These are phyloP conservation scores for Microdochium nivale DNA, from an alignment of 2,329 filamentous ascomycete species.

Conservation along the genomic window DNA sequence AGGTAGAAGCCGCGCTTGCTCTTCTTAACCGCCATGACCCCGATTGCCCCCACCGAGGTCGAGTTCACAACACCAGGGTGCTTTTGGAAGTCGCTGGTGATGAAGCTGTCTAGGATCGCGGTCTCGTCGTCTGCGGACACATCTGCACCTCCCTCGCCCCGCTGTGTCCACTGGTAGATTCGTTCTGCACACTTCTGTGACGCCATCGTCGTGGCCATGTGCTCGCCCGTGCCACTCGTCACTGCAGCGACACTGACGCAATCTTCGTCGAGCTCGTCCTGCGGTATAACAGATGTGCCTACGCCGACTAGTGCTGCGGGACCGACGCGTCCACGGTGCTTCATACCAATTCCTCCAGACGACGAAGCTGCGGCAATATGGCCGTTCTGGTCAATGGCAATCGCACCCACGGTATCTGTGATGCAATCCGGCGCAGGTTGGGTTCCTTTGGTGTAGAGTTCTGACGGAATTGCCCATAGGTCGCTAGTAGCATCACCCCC, in stretches of 20 bases:
- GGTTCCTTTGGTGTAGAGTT: slow-evolving; percentile 18
- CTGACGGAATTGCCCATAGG: not conserved
- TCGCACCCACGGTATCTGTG: slow-evolving; percentile 92
- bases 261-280: slow-evolving; percentile 60
- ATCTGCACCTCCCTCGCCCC: slow-evolving; percentile 50
- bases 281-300: slow-evolving; percentile 81
- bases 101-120: slow-evolving; percentile 64
- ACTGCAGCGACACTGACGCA: slow-evolving; percentile 69
- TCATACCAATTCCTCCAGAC: slow-evolving; percentile 97
- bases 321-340: slow-evolving; percentile 83
- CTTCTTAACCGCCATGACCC: slow-evolving; percentile 85
- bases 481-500: slow-evolving; percentile 8
- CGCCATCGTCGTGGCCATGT: slow-evolving; percentile 94
- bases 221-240: slow-evolving; percentile 91
- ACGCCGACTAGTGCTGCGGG: slow-evolving; percentile 90
- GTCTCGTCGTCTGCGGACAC: slow-evolving; percentile 68
- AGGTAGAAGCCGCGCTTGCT: slow-evolving; percentile 67
- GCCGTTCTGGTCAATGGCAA: slow-evolving; percentile 79
- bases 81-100: slow-evolving; percentile 83
- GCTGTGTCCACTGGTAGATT: slow-evolving; percentile 63
- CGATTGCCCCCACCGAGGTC: slow-evolving; percentile 78
- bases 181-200: slow-evolving; percentile 80
- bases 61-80: slow-evolving; percentile 79
- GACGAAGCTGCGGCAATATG: slow-evolving; percentile 92
- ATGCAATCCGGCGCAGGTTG: slow-evolving; percentile 45